Conservation (phyloP, 306 rosid genomes). For the Dryas octopetala region DNA sequence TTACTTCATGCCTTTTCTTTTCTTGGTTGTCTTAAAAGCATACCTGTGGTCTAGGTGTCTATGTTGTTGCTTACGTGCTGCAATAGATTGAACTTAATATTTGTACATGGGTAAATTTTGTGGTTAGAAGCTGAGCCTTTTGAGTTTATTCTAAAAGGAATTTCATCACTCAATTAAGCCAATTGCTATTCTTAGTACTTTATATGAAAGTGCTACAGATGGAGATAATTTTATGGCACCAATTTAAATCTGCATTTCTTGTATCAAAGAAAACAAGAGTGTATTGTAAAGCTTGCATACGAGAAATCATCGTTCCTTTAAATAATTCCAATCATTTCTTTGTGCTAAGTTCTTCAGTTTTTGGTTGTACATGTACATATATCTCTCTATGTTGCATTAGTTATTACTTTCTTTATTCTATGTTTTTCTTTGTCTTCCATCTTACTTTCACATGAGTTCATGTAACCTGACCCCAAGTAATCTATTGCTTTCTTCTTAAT, state of each 20-base stretch:
- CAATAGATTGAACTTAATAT: background rate
- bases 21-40: constrained; percentile 2
- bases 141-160: background rate
- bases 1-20: constrained; percentile 18
- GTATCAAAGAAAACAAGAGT: background rate
- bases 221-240: too few relatives aligned
- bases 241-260: background rate
- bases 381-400: too few relatives aligned
- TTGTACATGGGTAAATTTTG: background rate
- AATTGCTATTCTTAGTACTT: background rate
- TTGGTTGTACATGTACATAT: too few relatives aligned
- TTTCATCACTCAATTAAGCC: background rate
- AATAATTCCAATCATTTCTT: too few relatives aligned
- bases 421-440: background rate
- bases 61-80: background rate
- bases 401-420: background rate
- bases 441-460: background rate
- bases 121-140: background rate
- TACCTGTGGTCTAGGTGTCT: background rate
- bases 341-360: too few relatives aligned
- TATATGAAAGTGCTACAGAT: background rate
- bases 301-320: too few relatives aligned
- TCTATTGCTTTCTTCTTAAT: background rate
- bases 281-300: background rate
- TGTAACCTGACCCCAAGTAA: background rate